A percentile compares a stretch with the other conserved stretches of the same genome.
Conservation (phyloP, 139 green algal genomes). For the Asterochloris erici region DNA sequence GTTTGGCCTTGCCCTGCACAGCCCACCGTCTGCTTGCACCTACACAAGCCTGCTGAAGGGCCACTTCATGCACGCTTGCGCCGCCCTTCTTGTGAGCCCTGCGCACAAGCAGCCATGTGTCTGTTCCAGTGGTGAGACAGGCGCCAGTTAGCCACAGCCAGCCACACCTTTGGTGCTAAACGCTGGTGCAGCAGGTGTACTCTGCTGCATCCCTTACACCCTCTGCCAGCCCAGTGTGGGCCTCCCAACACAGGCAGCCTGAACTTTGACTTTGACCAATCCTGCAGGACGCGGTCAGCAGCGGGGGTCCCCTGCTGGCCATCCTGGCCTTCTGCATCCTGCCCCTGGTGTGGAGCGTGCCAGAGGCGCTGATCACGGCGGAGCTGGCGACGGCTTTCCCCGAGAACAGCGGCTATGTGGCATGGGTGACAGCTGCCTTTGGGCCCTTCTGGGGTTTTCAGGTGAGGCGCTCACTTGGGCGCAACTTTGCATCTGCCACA, state of each 20-base stretch:
- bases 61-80: not conserved
- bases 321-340: slow-evolving; percentile 82
- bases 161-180: too few species aligned
- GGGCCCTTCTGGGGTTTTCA: slow-evolving; percentile 96
- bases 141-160: too few species aligned
- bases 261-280: not conserved
- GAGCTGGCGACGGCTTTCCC: slow-evolving; percentile 92
- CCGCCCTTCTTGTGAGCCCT: not conserved
- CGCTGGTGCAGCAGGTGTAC: not conserved
- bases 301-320: slow-evolving; percentile 74
- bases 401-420: slow-evolving; percentile 91
- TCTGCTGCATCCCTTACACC: not conserved
- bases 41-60: not conserved
- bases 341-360: slow-evolving; percentile 85
- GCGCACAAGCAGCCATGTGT: too few species aligned
- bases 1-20: too few species aligned
- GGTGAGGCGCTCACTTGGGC: slow-evolving; percentile 7
- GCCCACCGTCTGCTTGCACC: too few species aligned
- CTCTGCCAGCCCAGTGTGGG: not conserved
- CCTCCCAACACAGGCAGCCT: not conserved
- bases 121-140: too few species aligned
- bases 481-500: too few species aligned
- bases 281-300: slow-evolving; percentile 74
- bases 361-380: slow-evolving; percentile 90
- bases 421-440: slow-evolving; percentile 96